Percentiles rank a stretch among this genome's conserved stretches.
Conservation (phyloP, 495 filamentous ascomycete species). For the Thozetella sp. region DNA sequence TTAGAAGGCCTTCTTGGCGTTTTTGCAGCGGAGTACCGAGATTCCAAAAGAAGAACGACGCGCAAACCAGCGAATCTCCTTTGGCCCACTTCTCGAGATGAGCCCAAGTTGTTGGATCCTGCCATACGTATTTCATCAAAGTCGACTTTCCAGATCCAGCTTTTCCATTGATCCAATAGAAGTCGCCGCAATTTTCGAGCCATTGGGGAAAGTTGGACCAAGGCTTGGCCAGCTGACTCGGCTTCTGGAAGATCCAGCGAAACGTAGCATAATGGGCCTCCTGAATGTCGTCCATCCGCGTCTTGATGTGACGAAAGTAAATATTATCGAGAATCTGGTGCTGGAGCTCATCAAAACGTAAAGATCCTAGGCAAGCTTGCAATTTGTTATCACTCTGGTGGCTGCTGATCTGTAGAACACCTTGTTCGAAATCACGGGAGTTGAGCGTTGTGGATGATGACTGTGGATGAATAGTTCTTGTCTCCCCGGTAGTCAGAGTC, state of each 20-base stretch:
- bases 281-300: not conserved
- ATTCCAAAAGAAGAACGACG: slow-evolving; percentile 7
- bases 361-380: too few species aligned
- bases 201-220: not conserved
- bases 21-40: not conserved
- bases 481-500: too few species aligned
- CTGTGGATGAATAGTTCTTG: too few species aligned
- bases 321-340: not conserved
- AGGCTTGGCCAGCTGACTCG: not conserved
- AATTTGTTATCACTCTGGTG: too few species aligned
- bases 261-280: not conserved
- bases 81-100: not conserved
- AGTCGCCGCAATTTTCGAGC: not conserved
- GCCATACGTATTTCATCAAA: not conserved
- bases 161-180: slow-evolving; percentile 4
- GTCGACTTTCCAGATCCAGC: too few species aligned
- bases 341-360: too few species aligned
- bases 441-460: too few species aligned
- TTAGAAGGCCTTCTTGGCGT: not conserved
- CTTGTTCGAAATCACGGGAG: too few species aligned
- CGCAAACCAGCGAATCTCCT: not conserved
- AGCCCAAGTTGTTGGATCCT: not conserved
- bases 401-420: too few species aligned
- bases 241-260: slow-evolving; percentile 1
- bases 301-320: not conserved